Base-by-base conservation (phyloP, 768 basidiomycete genomes). In the Calvatia gigantea region DNA sequence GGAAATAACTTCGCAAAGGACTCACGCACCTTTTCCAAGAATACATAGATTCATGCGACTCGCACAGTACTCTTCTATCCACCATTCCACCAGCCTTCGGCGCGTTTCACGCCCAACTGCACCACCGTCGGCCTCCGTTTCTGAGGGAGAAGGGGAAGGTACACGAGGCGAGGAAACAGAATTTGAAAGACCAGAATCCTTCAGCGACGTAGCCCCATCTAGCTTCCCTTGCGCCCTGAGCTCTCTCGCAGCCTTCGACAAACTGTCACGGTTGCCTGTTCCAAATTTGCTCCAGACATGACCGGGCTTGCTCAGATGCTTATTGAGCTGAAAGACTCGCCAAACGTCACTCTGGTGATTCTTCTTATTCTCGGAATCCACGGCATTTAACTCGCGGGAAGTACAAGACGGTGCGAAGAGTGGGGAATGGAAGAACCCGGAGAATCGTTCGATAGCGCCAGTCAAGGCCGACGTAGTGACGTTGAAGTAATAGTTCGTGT, bases 351-450 rank as follows among this genome's bases (percentile, higher is more conserved):
- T 74, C 67, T 96, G 95, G 44, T 90, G 83, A 67, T 98, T 99
- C 75, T 97, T 96, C 74, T 93, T 92, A 77, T 98, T 87, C 68
- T 99, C 97, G 0, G 93, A 96, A 68, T 99, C 89, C 38, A 99
- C 95, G 1, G 97, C 96, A 62, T 94, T 94, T 59, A 97, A 78
- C 72, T 99, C 96, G 29, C 94, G 84, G 25, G 83, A 78, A 0
- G 93, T 94, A 66, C 93, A 91, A 3, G 88, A 90, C 0, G 89
- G 83, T 1, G 84, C 69, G 65, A 99, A 98, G 38, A 96, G 79
- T 0, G 96, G 96, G n/a, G 84, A 88, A 60, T 90, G 90, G 72
- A 99, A 98, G 74, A 99, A 98, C 0, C 78, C 82, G 23, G 92
- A 71, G 68, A 91, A 87, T 59, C 92, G 85, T 65, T 84, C 80